Conservation (phyloP, 2,329 filamentous ascomycete species). For the Periconia digitata region DNA sequence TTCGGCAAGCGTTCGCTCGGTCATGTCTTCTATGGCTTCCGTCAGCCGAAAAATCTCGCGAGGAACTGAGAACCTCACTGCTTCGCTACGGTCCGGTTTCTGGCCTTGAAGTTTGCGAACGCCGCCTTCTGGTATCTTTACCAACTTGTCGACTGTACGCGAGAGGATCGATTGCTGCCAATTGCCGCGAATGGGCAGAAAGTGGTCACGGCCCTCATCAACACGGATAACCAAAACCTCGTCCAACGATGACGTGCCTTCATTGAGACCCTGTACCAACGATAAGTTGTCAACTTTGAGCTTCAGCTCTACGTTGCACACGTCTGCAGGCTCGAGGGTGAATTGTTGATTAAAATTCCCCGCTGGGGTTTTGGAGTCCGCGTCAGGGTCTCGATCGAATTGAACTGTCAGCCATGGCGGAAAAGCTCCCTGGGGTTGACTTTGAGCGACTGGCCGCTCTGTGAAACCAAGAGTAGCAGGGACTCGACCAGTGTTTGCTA, state of each 20-base stretch:
- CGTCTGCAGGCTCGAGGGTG: constrained; percentile 81
- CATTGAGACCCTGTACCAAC: constrained; percentile 71
- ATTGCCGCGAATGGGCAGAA: constrained; percentile 74
- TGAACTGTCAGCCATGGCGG: constrained; percentile 71
- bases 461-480: constrained; percentile 79
- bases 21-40: constrained; percentile 68
- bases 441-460: constrained; percentile 62
- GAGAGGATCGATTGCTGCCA: constrained; percentile 86
- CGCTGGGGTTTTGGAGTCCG: constrained; percentile 23
- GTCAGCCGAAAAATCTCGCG: constrained; percentile 88
- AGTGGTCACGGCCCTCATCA: constrained; percentile 82
- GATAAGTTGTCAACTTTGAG: constrained; percentile 65
- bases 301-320: constrained; percentile 69
- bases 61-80: constrained; percentile 76
- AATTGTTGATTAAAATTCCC: constrained; percentile 52
- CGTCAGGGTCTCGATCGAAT: constrained; percentile 59
- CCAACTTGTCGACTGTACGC: constrained; percentile 83
- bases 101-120: constrained; percentile 71
- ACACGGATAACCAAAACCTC: constrained; percentile 88
- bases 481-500: constrained; percentile 90
- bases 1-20: constrained; percentile 61
- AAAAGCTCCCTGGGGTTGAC: constrained; percentile 44
- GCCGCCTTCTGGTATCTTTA: constrained; percentile 75
- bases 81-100: constrained; percentile 47
- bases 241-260: constrained; percentile 66